Percentiles rank a stretch among this genome's conserved stretches.
These are phyloP conservation scores for Corymbia calophylla DNA, from an alignment of 441 rosid genomes.

Conservation along the genomic window DNA sequence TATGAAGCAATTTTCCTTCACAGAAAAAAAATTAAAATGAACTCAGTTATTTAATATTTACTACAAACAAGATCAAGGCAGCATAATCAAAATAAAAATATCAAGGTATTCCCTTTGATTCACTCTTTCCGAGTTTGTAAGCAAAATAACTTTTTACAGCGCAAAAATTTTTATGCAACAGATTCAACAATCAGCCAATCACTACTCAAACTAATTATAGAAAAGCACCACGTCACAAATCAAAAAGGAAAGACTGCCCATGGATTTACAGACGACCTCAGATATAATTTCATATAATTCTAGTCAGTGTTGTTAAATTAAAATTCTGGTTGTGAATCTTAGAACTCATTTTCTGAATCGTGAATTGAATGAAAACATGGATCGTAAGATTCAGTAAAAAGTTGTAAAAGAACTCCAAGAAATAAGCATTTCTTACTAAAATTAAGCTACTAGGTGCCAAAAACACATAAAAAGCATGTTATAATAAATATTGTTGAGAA, in stretches of 20 bases:
- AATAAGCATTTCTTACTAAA: background rate
- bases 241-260: background rate
- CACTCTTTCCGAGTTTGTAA: background rate
- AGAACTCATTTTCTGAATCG: background rate
- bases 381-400: background rate
- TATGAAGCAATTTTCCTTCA: background rate
- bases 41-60: background rate
- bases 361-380: background rate
- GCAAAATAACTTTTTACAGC: background rate
- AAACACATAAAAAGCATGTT: background rate
- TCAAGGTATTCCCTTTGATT: background rate
- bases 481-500: background rate
- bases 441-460: background rate
- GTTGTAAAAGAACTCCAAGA: background rate
- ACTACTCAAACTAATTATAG: background rate
- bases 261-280: background rate
- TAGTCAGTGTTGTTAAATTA: background rate
- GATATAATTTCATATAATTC: background rate
- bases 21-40: background rate
- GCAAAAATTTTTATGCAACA: background rate
- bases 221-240: background rate
- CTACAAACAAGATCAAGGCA: background rate
- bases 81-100: background rate
- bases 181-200: background rate
- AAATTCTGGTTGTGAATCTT: background rate